Percentiles rank a stretch among this genome's conserved stretches.
Conservation (phyloP, 495 filamentous ascomycete species). For the Penicillium silybi region DNA sequence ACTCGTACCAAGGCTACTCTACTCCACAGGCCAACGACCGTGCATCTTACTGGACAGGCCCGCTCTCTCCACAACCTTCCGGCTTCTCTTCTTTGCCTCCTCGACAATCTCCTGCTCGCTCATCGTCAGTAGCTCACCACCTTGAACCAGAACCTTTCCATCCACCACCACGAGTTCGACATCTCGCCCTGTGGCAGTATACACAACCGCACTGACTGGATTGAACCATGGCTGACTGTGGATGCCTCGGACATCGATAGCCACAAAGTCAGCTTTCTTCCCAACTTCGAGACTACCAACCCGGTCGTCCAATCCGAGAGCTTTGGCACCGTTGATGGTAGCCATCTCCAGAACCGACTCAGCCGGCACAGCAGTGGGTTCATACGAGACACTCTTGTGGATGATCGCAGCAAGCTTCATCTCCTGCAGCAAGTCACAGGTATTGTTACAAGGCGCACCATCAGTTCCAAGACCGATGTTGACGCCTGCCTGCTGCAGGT, state of each 20-base stretch:
- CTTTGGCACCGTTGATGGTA: slow-evolving; percentile 49
- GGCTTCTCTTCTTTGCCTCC: slow-evolving; percentile 33
- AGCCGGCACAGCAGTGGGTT: slow-evolving; percentile 44
- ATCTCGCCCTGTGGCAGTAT: slow-evolving; percentile 46
- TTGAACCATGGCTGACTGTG: slow-evolving; percentile 35
- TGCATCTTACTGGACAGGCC: slow-evolving; percentile 36
- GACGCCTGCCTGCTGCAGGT: slow-evolving; percentile 28
- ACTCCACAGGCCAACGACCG: slow-evolving; percentile 35
- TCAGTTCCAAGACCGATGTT: slow-evolving; percentile 47
- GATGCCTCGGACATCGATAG: slow-evolving; percentile 37
- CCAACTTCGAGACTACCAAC: slow-evolving; percentile 50
- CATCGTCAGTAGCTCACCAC: slow-evolving; percentile 33
- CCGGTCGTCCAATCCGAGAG: slow-evolving; percentile 41
- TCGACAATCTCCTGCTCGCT: slow-evolving; percentile 31
- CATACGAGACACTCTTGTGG: slow-evolving; percentile 44
- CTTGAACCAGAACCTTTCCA: slow-evolving; percentile 38
- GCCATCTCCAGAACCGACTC: slow-evolving; percentile 51
- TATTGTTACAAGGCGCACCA: slow-evolving; percentile 51
- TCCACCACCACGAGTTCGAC: slow-evolving; percentile 47
- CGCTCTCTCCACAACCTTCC: slow-evolving; percentile 39
- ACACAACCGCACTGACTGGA: slow-evolving; percentile 45
- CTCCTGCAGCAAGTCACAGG: slow-evolving; percentile 48
- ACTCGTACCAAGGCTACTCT: neutral
- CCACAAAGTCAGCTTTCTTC: slow-evolving; percentile 55
- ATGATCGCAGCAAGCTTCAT: slow-evolving; percentile 50